A percentile compares a stretch with the other conserved stretches of the same genome.
Conservation (phyloP, 352 stramenopile species). For the Peronospora destructor region DNA sequence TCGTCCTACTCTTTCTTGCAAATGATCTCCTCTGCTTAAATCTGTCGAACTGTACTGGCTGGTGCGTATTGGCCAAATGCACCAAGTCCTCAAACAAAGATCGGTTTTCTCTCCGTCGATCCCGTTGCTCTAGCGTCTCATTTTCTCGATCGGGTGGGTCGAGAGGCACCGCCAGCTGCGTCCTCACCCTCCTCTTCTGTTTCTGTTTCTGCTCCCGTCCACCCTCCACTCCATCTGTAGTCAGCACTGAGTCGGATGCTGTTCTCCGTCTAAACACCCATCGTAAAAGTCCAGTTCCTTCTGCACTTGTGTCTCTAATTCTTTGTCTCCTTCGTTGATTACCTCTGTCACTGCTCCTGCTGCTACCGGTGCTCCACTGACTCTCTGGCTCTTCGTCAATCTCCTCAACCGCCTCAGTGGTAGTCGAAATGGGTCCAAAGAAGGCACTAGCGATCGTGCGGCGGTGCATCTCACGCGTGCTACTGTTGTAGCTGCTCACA, state of each 20-base stretch:
- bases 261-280: constrained; percentile 20
- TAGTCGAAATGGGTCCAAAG: constrained; percentile 33
- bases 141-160: constrained; percentile 14
- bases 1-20: not conserved
- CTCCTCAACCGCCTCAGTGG: constrained; percentile 24
- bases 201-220: constrained; percentile 1
- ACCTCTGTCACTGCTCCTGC: constrained; percentile 10
- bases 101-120: constrained; percentile 39
- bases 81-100: constrained; percentile 46
- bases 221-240: not conserved
- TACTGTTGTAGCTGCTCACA: constrained; percentile 48
- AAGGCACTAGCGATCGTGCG: constrained; percentile 29
- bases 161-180: constrained; percentile 21
- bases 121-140: constrained; percentile 23
- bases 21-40: constrained; percentile 29
- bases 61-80: constrained; percentile 47
- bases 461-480: constrained; percentile 32
- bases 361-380: constrained; percentile 16
- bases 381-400: constrained; percentile 15
- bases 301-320: constrained; percentile 2
- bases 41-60: constrained; percentile 41
- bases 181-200: constrained; percentile 7
- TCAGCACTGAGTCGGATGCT: constrained; percentile 22
- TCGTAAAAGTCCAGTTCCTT: constrained; percentile 7
- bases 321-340: constrained; percentile 4